Evolutionary conservation across 208 protist genomes (phyloP).

Genomic region (Leptomonas seymouri): DNA sequence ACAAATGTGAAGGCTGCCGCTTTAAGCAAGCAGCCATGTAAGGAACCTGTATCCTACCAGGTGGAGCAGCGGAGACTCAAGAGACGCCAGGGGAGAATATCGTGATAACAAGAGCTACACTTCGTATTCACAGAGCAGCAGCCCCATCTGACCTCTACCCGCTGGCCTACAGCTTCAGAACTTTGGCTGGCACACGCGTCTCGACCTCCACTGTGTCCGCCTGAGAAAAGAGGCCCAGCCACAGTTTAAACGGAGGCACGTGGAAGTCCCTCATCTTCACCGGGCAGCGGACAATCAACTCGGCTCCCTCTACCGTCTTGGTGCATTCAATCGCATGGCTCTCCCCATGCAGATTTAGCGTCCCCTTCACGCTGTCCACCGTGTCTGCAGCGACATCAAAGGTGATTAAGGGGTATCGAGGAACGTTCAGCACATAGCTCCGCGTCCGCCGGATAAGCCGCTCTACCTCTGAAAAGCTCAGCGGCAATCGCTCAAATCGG

Average conservation of each 20-base stretch:
- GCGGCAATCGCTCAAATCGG: constrained; percentile 47
- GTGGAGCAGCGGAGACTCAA: too few relatives aligned
- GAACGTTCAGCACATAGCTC: constrained; percentile 52
- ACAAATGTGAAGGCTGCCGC: too few relatives aligned
- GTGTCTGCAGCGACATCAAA: constrained; percentile 62
- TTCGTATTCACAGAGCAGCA: too few relatives aligned
- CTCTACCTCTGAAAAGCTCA: constrained; percentile 73
- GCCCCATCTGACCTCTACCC: too few relatives aligned
- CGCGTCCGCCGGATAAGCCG: constrained; percentile 55
- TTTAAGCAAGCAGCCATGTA: too few relatives aligned
- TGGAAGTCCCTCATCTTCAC: constrained; percentile 64
- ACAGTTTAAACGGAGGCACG: constrained; percentile 56
- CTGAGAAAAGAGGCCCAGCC: constrained; percentile 76
- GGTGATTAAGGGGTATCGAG: constrained; percentile 69
- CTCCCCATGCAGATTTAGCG: constrained; percentile 64
- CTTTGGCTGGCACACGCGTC: constrained; percentile 69
- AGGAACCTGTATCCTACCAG: too few relatives aligned
- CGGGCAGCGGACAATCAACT: constrained; percentile 83
- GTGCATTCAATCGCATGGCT: constrained; percentile 57
- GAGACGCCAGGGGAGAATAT: too few relatives aligned
- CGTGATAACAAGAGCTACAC: too few relatives aligned
- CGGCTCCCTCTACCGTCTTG: constrained; percentile 69
- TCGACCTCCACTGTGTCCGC: constrained; percentile 77
- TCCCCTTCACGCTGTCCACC: constrained; percentile 42
- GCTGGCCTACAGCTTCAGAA: constrained; percentile 50